Percentiles rank a stretch among this genome's conserved stretches.
phyloP scores from a whole-genome alignment of 352 stramenopile species.

The Phytophthora foliorum region DNA sequence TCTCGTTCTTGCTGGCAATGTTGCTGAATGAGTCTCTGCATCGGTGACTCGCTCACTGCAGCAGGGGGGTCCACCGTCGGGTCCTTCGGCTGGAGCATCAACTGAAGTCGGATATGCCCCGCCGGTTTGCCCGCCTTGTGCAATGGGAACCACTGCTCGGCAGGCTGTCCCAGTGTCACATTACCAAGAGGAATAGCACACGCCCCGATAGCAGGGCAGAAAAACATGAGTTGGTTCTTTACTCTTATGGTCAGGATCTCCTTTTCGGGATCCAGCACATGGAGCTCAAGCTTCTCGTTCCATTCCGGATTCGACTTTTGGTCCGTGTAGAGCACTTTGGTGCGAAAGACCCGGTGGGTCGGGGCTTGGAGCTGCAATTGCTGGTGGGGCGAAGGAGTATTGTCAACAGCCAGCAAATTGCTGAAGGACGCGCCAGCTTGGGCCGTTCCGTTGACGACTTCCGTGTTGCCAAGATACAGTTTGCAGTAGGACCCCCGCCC shows the following conservation, averaged over 20 bases:
- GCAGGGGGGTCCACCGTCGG: background rate
- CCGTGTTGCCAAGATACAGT: slow-evolving; percentile 67
- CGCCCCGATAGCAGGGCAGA: slow-evolving; percentile 60
- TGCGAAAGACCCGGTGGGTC: slow-evolving; percentile 65
- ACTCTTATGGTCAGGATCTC: slow-evolving; percentile 74
- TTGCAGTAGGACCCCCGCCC: slow-evolving; percentile 71
- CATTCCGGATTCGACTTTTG: slow-evolving; percentile 59
- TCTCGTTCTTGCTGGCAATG: slow-evolving; percentile 39
- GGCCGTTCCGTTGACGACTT: slow-evolving; percentile 51
- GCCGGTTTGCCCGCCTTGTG: slow-evolving; percentile 51
- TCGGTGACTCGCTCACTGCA: slow-evolving; percentile 35
- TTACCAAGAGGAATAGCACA: slow-evolving; percentile 67
- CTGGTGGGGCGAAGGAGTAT: background rate
- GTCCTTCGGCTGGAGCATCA: slow-evolving; percentile 43
- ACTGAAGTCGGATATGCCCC: slow-evolving; percentile 64
- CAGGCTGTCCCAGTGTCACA: slow-evolving; percentile 48
- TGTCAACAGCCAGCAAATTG: slow-evolving; percentile 24
- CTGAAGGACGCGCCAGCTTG: slow-evolving; percentile 38
- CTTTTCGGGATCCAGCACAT: slow-evolving; percentile 54
- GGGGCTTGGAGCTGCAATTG: slow-evolving; percentile 1
- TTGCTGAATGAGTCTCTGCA: slow-evolving; percentile 32
- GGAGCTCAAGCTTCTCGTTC: slow-evolving; percentile 82
- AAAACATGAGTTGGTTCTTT: slow-evolving; percentile 74
- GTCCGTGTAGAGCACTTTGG: slow-evolving; percentile 54
- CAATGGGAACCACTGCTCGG: slow-evolving; percentile 72